Conservation (phyloP, 495 filamentous ascomycete genomes). For the Geoglossum glabrum region DNA sequence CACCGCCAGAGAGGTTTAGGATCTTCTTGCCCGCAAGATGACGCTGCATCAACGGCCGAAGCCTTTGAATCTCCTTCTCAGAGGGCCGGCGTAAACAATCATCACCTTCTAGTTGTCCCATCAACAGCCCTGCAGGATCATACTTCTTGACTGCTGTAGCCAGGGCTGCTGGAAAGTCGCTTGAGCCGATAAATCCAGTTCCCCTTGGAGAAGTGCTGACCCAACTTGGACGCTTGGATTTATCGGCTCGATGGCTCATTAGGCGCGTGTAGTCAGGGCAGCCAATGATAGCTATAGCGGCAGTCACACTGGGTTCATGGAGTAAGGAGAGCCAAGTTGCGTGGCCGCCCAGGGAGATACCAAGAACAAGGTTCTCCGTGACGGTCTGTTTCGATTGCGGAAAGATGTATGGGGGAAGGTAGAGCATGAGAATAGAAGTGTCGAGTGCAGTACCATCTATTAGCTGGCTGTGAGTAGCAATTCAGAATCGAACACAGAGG, state of each 20-base stretch:
- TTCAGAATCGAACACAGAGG: neutral
- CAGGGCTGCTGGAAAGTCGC: conserved; percentile 50
- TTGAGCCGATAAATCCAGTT: conserved; percentile 47
- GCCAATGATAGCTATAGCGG: conserved; percentile 63
- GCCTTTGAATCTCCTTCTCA: conserved; percentile 1
- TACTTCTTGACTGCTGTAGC: conserved; percentile 36
- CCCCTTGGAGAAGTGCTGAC: conserved; percentile 33
- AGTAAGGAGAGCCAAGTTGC: conserved; percentile 67
- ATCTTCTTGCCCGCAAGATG: conserved; percentile 53
- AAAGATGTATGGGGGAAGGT: conserved; percentile 59
- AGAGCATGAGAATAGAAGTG: conserved; percentile 46
- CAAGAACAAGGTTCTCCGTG: conserved; percentile 51
- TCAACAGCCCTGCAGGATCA: conserved; percentile 51
- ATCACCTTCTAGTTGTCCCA: conserved; percentile 24
- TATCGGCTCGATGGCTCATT: conserved; percentile 54
- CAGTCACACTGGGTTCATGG: conserved; percentile 53
- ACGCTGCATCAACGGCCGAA: conserved; percentile 23
- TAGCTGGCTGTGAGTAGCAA: conserved; percentile 1
- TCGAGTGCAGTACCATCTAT: conserved; percentile 57
- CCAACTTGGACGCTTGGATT: conserved; percentile 48
- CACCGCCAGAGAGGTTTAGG: conserved; percentile 52
- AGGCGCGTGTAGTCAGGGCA: conserved; percentile 73
- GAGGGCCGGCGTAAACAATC: conserved; percentile 18
- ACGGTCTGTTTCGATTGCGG: conserved; percentile 30
- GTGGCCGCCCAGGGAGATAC: conserved; percentile 76